These are phyloP conservation scores for Chaetomium globosum DNA, from an alignment of 2,329 filamentous ascomycete species.

Conservation along the genomic window DNA sequence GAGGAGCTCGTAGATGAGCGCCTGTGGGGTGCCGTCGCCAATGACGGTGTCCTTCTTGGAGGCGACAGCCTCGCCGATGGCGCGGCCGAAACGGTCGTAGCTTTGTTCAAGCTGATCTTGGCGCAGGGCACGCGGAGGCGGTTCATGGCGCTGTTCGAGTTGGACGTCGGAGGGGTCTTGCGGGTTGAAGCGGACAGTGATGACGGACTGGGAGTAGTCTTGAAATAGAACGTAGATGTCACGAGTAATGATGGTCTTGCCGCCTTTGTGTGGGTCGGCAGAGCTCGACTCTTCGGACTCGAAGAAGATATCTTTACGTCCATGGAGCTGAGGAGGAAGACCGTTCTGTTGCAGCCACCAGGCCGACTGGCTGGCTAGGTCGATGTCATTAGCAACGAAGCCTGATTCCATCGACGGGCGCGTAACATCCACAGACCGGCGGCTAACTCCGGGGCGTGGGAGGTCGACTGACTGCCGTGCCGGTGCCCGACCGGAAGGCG, in stretches of 20 bases:
- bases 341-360: conserved; percentile 88
- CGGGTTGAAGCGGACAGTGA: conserved; percentile 78
- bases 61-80: conserved; percentile 70
- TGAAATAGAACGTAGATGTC: conserved; percentile 87
- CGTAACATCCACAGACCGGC: conserved; percentile 72
- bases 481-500: conserved; percentile 43
- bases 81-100: conserved; percentile 78
- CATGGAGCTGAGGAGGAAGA: conserved; percentile 79
- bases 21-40: conserved; percentile 79
- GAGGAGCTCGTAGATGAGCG: conserved; percentile 78
- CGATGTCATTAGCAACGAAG: conserved; percentile 85
- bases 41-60: conserved; percentile 78
- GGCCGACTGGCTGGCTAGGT: conserved; percentile 70
- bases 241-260: conserved; percentile 72
- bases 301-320: conserved; percentile 77
- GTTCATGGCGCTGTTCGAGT: conserved; percentile 83
- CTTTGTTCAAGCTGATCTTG: conserved; percentile 92
- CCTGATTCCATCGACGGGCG: conserved; percentile 77
- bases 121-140: conserved; percentile 76
- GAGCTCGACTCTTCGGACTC: conserved; percentile 79
- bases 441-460: conserved; percentile 51
- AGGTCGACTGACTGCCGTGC: conserved; percentile 67
- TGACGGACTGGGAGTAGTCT: conserved; percentile 93
- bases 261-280: conserved; percentile 61
- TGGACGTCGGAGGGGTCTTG: conserved; percentile 71